Base-by-base conservation (phyloP, 2,329 filamentous ascomycete species). In the Aspergillus ustus region DNA sequence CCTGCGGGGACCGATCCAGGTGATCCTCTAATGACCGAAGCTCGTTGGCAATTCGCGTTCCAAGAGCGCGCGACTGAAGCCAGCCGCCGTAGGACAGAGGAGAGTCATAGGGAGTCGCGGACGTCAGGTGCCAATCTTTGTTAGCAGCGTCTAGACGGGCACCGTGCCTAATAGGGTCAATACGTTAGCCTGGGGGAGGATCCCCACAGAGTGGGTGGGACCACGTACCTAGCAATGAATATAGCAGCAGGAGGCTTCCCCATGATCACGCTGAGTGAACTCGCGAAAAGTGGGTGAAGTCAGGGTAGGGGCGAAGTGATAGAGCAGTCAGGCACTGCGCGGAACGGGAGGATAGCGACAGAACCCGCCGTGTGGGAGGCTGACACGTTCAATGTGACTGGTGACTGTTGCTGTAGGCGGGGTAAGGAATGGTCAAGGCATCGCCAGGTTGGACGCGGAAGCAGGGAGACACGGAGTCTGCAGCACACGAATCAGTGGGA, bases 11-110 rank as follows among this genome's bases (percentile, higher is more conserved):
- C 11, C 29, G 25, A 20, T 61, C 61, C 7, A 45, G 43, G n/a
- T 57, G 51, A 29, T 62, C 57, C 5, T 84, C 83, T 29, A 82
- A 77, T 44, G 80, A 78, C 59, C 84, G 76, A 17, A 90, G 75
- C 31, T 97, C 87, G 69, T 84, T 88, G n/a, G 87, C 90, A 65
- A 99, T 97, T 63, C 92, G 89, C 63, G 88, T 84, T 17, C 95
- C 95, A 25, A 97, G 85, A 5, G 89, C 87, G 69, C 91, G 89
- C 57, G 91, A 89, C 77, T 98, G 95, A 15, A 89, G 87, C 91
- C 95, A 97, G 66, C 95, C 95, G 68, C 92, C 91, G 74, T 97
- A 98, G 2, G 93, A 97, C 61, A 99, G 84, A 53, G 95, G 95
- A 67, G 95, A 92, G 68, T 99, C 94, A 82, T 98, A 99, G 2